phyloP scores from a whole-genome alignment of 75 land plant genomes.

The Pinus albicaulis region DNA sequence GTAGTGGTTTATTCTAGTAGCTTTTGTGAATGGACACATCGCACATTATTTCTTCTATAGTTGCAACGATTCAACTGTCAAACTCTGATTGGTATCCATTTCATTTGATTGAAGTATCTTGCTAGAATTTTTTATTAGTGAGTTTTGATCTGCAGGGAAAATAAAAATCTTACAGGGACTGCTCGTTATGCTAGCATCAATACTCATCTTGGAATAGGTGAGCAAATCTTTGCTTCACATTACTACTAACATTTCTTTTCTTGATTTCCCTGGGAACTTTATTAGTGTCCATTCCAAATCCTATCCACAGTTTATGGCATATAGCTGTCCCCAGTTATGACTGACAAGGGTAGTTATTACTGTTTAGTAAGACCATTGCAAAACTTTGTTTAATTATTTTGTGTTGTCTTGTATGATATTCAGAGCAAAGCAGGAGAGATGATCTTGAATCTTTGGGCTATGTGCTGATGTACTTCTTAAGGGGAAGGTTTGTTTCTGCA shows the following conservation, averaged over 20 bases:
- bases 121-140: too few species aligned
- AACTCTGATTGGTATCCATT: background rate
- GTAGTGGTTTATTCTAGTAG: background rate
- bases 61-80: background rate
- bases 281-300: background rate
- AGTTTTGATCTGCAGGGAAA: slow-evolving; percentile 75
- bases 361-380: background rate
- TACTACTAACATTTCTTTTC: background rate
- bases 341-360: background rate
- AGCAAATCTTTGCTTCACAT: slow-evolving; percentile 8
- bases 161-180: slow-evolving; percentile 81
- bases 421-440: slow-evolving; percentile 81
- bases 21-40: background rate
- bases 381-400: background rate
- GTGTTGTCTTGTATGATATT: background rate
- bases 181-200: slow-evolving; percentile 91
- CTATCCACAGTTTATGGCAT: background rate
- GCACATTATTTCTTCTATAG: background rate
- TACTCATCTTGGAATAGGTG: slow-evolving; percentile 88
- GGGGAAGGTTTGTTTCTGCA: slow-evolving; percentile 73
- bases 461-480: slow-evolving; percentile 95
- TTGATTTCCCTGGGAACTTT: background rate
- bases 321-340: background rate
- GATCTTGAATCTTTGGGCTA: slow-evolving; percentile 83
- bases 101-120: background rate